Base-by-base conservation (phyloP, 2,329 filamentous ascomycete species). In the Colletotrichum viniferum region DNA sequence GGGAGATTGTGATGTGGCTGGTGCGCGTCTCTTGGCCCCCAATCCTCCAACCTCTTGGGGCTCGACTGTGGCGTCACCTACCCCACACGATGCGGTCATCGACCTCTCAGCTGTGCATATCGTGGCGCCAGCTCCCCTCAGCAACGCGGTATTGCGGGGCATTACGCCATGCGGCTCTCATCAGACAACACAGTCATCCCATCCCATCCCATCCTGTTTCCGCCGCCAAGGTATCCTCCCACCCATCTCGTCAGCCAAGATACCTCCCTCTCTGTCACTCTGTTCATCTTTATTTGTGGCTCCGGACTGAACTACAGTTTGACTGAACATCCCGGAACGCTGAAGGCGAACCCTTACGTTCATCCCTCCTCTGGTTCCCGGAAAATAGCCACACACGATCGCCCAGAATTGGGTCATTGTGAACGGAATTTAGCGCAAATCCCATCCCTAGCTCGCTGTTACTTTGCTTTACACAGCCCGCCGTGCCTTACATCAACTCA, bases 41-140 rank as follows among this genome's bases (percentile, higher is more conserved):
- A 66, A 58, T 26, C 5, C 8, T 26, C 14, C 26, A 28, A 21
- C 24, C 30, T 7, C 18, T n/a, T 8, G 9, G 26, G 55, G 16
- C 34, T 64, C 28, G 30, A 56, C 26, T 77, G 76, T 77, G 74
- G 74, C 76, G 76, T 75, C 76, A 77, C 65, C 36, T 77, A 75
- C 74, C 61, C 76, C 76, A 77, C 61, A 77, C 3, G 43, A 77
- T 77, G 71, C 76, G 62, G 76, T 77, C 76, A 77, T 77, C 21
- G 61, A 67, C 43, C 24, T 7, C 24, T 63, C 34, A 72, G 68
- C 52, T 68, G 55, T 36, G 21, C 62, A 43, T 28, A 21, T 43
- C 48, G 30, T 67, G 52, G 64, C 64, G 52, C 52, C 67, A 62
- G 67, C 56, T 55, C 68, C 69, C 62, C 69, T 48, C 70, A 26